Evolutionary conservation across 2,329 filamentous ascomycete species (phyloP).

Genomic region (Ampelomyces quisqualis): DNA sequence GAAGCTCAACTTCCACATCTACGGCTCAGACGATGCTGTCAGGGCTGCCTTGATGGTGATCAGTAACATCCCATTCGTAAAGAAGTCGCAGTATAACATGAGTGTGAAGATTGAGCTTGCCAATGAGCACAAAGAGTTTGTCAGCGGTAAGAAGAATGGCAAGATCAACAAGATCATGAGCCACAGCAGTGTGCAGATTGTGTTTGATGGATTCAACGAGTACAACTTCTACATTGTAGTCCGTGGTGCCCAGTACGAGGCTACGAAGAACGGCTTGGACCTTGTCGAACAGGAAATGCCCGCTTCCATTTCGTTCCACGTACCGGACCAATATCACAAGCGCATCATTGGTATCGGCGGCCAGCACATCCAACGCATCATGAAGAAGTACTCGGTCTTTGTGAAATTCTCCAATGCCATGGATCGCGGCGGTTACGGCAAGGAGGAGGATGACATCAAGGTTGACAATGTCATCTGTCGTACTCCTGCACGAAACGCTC

Average conservation of each 20-base stretch:
- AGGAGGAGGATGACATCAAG: conserved; percentile 97
- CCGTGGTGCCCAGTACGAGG: conserved; percentile 86
- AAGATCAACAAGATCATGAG: conserved; percentile 99
- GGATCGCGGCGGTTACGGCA: conserved; percentile 90
- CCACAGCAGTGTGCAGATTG: conserved; percentile 97
- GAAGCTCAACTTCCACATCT: conserved; percentile 89
- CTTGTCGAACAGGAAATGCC: conserved; percentile 99
- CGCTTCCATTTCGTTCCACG: conserved; percentile 97
- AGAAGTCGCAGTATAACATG: conserved; percentile 85
- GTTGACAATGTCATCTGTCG: conserved; percentile 99
- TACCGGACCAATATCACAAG: conserved; percentile 98
- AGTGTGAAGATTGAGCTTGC: conserved; percentile 97
- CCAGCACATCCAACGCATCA: conserved; percentile 98
- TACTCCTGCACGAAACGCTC: conserved; percentile 92
- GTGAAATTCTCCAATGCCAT: conserved; percentile 99
- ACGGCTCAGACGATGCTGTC: conserved; percentile 92
- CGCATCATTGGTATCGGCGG: conserved; percentile 98
- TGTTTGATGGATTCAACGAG: conserved; percentile 98
- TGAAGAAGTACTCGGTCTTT: conserved; percentile 99
- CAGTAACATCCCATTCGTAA: conserved; percentile 85
- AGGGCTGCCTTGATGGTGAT: conserved; percentile 95
- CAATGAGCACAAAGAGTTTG: conserved; percentile 99
- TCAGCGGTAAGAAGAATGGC: conserved; percentile 98
- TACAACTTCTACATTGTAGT: conserved; percentile 99
- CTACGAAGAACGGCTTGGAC: conserved; percentile 86